Evolutionary conservation across 208 protist species (phyloP).

Genomic region (Trypanosoma vivax): DNA sequence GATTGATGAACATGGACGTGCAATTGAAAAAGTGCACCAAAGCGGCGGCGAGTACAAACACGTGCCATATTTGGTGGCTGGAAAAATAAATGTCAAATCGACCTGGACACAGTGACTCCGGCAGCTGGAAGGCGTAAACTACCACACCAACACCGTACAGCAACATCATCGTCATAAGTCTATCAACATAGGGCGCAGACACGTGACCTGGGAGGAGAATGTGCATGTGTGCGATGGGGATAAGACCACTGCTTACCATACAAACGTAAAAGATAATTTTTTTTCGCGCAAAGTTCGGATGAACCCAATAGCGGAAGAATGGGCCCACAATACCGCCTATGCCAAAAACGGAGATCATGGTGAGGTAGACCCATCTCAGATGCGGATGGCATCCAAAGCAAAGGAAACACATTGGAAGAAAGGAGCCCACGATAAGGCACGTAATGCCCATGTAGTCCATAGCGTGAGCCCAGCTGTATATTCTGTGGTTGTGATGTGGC

Average conservation of each 20-base stretch:
- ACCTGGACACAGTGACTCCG: slow-evolving; percentile 37
- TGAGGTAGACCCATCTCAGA: slow-evolving; percentile 62
- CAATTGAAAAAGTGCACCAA: slow-evolving; percentile 59
- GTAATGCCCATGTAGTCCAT: slow-evolving; percentile 86
- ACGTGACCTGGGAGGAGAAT: slow-evolving; percentile 34
- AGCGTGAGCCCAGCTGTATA: slow-evolving; percentile 57
- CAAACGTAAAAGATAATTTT: slow-evolving; percentile 71
- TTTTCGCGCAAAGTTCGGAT: slow-evolving; percentile 35
- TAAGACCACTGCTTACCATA: slow-evolving; percentile 61
- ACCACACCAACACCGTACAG: slow-evolving; percentile 41
- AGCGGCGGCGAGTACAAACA: slow-evolving; percentile 42
- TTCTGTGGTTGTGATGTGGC: slow-evolving; percentile 42
- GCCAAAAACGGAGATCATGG: slow-evolving; percentile 67
- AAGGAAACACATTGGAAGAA: slow-evolving; percentile 81
- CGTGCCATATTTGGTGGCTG: slow-evolving; percentile 59
- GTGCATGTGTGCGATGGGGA: slow-evolving; percentile 62
- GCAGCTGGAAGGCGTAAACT: slow-evolving; percentile 44
- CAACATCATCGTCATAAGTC: slow-evolving; percentile 29
- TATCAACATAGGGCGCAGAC: slow-evolving; percentile 28
- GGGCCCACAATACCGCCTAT: slow-evolving; percentile 63
- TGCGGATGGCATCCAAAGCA: slow-evolving; percentile 57
- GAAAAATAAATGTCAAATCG: slow-evolving; percentile 42
- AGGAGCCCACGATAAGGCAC: slow-evolving; percentile 70
- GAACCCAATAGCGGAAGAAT: slow-evolving; percentile 71
- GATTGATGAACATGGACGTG: slow-evolving; percentile 53